A percentile compares a stretch with the other conserved stretches of the same genome.
phyloP scores from a whole-genome alignment of 1,139 yeast species.

The Debaryomyces singareniensis region DNA sequence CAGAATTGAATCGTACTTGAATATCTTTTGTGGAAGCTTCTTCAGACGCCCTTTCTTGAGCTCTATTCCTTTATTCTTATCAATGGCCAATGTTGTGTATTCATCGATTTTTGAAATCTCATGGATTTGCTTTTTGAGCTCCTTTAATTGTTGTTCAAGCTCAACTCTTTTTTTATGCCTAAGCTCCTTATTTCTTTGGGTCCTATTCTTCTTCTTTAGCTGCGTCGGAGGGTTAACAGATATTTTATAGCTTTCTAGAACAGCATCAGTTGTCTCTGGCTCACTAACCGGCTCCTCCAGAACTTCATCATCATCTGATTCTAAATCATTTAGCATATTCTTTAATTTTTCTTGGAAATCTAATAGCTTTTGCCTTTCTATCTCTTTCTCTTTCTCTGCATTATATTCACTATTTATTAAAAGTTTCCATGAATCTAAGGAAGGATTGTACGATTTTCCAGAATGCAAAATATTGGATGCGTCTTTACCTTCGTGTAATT shows the following conservation, averaged over 20 bases:
- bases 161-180: slow-evolving; percentile 56
- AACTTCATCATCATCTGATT: slow-evolving; percentile 46
- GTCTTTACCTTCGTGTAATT: slow-evolving; percentile 34
- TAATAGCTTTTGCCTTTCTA: slow-evolving; percentile 52
- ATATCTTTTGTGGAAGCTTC: slow-evolving; percentile 28
- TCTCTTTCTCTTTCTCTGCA: slow-evolving; percentile 62
- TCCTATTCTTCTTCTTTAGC: slow-evolving; percentile 66
- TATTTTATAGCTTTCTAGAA: slow-evolving; percentile 28
- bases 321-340: slow-evolving; percentile 54
- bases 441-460: slow-evolving; percentile 92
- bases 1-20: slow-evolving; percentile 54
- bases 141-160: slow-evolving; percentile 53
- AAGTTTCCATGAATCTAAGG: slow-evolving; percentile 74
- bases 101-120: slow-evolving; percentile 55
- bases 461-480: slow-evolving; percentile 40
- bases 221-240: slow-evolving; percentile 71
- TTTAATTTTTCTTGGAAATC: slow-evolving; percentile 60
- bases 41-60: slow-evolving; percentile 15
- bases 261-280: slow-evolving; percentile 20
- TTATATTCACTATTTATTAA: slow-evolving; percentile 63
- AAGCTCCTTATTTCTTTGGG: slow-evolving; percentile 68
- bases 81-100: slow-evolving; percentile 34
- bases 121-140: slow-evolving; percentile 47
- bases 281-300: slow-evolving; percentile 34
- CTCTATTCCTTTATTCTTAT: slow-evolving; percentile 13